Evolutionary conservation across 768 basidiomycete genomes (phyloP), one percentile per base, ranked within the genome.

Genomic region (Russula abietina): DNA sequence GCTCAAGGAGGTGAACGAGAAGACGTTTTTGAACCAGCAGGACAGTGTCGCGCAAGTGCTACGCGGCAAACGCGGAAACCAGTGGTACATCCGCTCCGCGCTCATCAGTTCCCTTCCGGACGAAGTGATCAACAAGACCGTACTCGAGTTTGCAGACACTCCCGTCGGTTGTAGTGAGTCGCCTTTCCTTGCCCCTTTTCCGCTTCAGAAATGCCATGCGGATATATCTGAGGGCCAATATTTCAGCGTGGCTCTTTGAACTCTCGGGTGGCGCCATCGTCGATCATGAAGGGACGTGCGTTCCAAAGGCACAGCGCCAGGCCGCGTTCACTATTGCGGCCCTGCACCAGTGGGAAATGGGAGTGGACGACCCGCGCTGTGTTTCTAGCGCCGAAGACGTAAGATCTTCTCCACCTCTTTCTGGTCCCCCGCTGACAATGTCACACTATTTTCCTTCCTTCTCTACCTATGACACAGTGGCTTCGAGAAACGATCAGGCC

Each of bases 341-440:
- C 19, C 78, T 95, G 28, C 93, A 95, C 72, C 93, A 96, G 71
- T 96, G 93, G 93, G 88, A 91, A 64, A 87, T 93, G 76, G 82
- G 86, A 33, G 75, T 88, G 48, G 83, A 88, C 65, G 93, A 96
- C 70, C 83, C 86, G 49, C 78, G 83, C n/a, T 96, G 93, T 66
- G 79, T 92, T 50, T 79, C 79, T 56, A 87, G 91, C 46, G 93
- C 92, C 17, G 91, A 94, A 73, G 87, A 89, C 74, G 89, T 88
- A 60, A 68, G 80, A 49, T 17, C n/a, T 46, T 67, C 36, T 57
- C 49, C 38, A 49, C 55, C 17, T 46, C 11, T 19, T 33, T 12
- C 26, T 26, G 32, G n/a, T 46, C 53, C 54, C 6, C 39, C 58
- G 16, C 16, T 70, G 56, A 73, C 48, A 4, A n/a, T 33, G 26